Evolutionary conservation across 108 stramenopile genomes (phyloP).

Genomic region (Bacterosira constricta): DNA sequence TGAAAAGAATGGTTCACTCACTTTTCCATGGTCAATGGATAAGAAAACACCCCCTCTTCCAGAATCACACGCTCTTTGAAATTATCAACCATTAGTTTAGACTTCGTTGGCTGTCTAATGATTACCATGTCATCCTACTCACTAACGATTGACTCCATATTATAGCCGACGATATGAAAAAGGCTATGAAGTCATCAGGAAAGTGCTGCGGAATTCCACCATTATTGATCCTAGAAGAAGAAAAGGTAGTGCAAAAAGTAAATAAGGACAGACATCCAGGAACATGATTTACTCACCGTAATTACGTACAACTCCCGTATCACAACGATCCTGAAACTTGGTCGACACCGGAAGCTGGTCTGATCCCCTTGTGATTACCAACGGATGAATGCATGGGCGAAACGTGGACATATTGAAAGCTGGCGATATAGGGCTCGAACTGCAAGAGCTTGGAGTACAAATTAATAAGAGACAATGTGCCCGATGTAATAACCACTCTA

Average conservation of each 20-base stretch:
- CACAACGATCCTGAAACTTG: conserved; percentile 87
- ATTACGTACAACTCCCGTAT: conserved; percentile 89
- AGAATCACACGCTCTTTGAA: conserved; percentile 94
- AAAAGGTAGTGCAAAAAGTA: too few species aligned
- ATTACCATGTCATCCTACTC: conserved; percentile 95
- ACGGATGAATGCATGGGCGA: conserved; percentile 94
- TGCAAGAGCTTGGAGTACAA: conserved; percentile 97
- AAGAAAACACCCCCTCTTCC: conserved; percentile 98
- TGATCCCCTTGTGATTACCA: conserved; percentile 94
- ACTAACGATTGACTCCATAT: conserved; percentile 94
- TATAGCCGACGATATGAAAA: conserved; percentile 97
- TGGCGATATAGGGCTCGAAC: conserved; percentile 93
- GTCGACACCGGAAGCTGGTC: conserved; percentile 90
- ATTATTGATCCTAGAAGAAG: conserved; percentile 75
- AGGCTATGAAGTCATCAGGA: conserved; percentile 96
- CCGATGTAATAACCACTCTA: conserved; percentile 95
- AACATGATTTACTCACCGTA: conserved; percentile 54
- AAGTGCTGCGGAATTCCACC: conserved; percentile 82
- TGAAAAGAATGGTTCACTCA: conserved; percentile 15
- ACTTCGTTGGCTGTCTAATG: conserved; percentile 82
- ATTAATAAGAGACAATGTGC: conserved; percentile 97
- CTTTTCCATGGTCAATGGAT: conserved; percentile 97
- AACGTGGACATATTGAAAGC: conserved; percentile 96
- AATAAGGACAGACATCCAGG: too few species aligned
- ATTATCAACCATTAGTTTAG: conserved; percentile 97